These are phyloP conservation scores for Sporothrix euskadiensis DNA, from an alignment of 2,329 filamentous ascomycete genomes.

Conservation along the genomic window DNA sequence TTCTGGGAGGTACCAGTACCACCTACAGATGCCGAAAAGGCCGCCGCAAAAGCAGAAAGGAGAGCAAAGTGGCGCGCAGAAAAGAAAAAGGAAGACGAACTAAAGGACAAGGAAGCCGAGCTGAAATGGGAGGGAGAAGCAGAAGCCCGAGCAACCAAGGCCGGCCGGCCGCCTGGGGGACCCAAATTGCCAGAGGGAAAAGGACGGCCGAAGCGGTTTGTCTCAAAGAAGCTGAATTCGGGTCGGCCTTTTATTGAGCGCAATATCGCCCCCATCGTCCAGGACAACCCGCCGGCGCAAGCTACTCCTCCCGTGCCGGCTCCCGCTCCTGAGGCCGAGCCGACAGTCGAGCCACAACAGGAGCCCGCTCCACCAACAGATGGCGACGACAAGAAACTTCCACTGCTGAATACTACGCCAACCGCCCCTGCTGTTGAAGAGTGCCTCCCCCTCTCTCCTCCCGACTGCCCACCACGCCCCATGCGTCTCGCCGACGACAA, in stretches of 20 bases:
- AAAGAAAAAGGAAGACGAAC: background rate
- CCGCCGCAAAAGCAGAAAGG: background rate
- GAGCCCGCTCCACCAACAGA: background rate
- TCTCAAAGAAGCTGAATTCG: background rate
- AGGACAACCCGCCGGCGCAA: background rate
- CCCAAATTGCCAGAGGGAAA: background rate
- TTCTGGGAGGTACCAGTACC: background rate
- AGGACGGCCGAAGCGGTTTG: constrained; percentile 4
- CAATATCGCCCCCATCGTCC: background rate
- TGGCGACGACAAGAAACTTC: background rate
- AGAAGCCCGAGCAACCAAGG: background rate
- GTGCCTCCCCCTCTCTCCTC: background rate
- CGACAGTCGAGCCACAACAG: background rate
- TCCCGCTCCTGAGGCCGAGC: background rate
- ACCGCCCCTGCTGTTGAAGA: background rate
- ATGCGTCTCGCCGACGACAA: background rate
- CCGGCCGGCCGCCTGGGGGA: background rate
- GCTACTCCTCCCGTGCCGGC: background rate
- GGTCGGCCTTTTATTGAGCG: background rate
- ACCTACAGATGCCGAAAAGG: background rate
- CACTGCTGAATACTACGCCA: background rate
- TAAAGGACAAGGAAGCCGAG: background rate
- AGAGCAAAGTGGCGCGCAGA: background rate
- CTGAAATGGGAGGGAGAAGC: background rate
- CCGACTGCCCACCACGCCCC: background rate